Conservation (phyloP, 148 eudicot genomes). For the Amaranthus palmeri region DNA sequence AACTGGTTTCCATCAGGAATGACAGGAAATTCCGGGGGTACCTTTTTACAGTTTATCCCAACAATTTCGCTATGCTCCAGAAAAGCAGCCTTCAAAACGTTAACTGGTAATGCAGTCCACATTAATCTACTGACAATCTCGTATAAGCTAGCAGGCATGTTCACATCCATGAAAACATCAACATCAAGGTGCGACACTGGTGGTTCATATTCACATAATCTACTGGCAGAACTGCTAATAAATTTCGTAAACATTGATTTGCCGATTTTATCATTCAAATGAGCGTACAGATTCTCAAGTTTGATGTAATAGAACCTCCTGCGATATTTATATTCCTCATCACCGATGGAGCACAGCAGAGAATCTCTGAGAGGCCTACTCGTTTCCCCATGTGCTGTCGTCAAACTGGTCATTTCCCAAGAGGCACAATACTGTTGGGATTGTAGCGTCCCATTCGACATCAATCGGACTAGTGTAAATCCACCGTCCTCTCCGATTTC, state of each 20-base stretch:
- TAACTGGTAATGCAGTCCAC: conserved; percentile 50
- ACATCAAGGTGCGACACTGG: conserved; percentile 26
- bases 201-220: conserved; percentile 23
- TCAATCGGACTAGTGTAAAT: conserved; percentile 54
- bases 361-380: conserved; percentile 34
- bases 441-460: conserved; percentile 79
- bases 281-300: conserved; percentile 45
- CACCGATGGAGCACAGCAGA: conserved; percentile 33
- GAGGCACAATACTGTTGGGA: conserved; percentile 53
- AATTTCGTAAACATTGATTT: conserved; percentile 27
- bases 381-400: conserved; percentile 30
- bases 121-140: conserved; percentile 48
- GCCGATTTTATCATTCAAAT: conserved; percentile 41
- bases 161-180: conserved; percentile 40
- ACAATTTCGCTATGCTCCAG: conserved; percentile 33
- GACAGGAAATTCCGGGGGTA: conserved; percentile 45
- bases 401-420: conserved; percentile 28
- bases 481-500: conserved; percentile 48
- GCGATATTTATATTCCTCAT: conserved; percentile 34
- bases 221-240: conserved; percentile 4
- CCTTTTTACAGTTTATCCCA: conserved; percentile 26
- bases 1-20: conserved; percentile 46
- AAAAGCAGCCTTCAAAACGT: conserved; percentile 50
- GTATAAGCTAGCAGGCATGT: conserved; percentile 48
- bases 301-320: conserved; percentile 40